A percentile compares a stretch with the other conserved stretches of the same genome.
phyloP scores from a whole-genome alignment of 305 asterid genomes.

The Plantago coronopus region DNA sequence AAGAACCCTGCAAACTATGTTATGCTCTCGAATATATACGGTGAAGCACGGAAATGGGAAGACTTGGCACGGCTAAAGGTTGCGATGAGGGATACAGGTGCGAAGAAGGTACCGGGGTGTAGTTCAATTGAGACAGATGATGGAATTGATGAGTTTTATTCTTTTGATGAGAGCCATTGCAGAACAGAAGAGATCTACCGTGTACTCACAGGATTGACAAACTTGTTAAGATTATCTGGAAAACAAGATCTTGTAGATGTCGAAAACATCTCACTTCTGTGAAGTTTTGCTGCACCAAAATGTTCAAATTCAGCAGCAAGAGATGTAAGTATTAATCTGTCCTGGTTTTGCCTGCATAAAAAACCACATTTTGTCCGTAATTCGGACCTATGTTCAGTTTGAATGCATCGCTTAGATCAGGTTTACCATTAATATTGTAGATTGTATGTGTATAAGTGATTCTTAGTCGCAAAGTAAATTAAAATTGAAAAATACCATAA shows the following conservation, averaged over 20 bases:
- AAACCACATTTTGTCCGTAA: too few species aligned
- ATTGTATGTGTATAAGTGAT: too few species aligned
- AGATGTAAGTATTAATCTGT: too few species aligned
- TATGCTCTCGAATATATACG: constrained; percentile 69
- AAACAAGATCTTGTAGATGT: constrained; percentile 24
- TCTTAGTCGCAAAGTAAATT: too few species aligned
- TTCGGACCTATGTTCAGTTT: too few species aligned
- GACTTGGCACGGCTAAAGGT: constrained; percentile 58
- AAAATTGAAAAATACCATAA: too few species aligned
- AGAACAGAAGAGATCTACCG: constrained; percentile 47
- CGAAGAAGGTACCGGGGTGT: constrained; percentile 61
- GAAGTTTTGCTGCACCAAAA: too few species aligned
- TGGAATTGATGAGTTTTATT: constrained; percentile 55
- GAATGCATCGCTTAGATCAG: too few species aligned
- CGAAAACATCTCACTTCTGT: neutral
- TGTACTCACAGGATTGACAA: constrained; percentile 51
- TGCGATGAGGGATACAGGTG: constrained; percentile 61
- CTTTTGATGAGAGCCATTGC: constrained; percentile 63
- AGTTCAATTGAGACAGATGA: constrained; percentile 58
- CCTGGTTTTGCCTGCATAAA: too few species aligned
- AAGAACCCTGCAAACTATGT: constrained; percentile 67
- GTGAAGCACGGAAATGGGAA: constrained; percentile 68
- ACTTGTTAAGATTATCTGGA: constrained; percentile 35
- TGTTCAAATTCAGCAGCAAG: too few species aligned
- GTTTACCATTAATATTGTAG: too few species aligned